Evolutionary conservation across 2,329 filamentous ascomycete genomes (phyloP).

Genomic region (Berkeleyomyces rouxiae): DNA sequence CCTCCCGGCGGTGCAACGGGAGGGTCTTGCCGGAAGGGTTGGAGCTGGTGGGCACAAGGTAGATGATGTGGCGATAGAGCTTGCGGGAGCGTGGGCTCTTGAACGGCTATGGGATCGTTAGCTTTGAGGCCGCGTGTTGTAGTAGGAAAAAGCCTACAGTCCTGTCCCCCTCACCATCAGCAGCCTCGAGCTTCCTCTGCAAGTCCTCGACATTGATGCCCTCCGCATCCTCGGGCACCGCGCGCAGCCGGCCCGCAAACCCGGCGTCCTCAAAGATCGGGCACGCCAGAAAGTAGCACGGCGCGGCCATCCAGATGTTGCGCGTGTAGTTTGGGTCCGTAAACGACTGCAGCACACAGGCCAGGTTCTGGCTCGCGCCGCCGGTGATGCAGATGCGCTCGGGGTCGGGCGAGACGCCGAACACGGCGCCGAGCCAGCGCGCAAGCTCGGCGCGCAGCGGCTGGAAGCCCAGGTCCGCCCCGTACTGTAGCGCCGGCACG

Average conservation of each 20-base stretch:
- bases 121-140: neutral
- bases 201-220: conserved; percentile 50
- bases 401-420: conserved; percentile 21
- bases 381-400: conserved; percentile 65
- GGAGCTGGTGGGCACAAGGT: conserved; percentile 72
- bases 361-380: conserved; percentile 70
- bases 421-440: conserved; percentile 40
- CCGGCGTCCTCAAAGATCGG: conserved; percentile 73
- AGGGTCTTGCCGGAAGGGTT: conserved; percentile 81
- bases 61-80: conserved; percentile 74
- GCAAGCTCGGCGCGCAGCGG: conserved; percentile 54
- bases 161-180: conserved; percentile 16
- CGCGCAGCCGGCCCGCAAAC: conserved; percentile 48
- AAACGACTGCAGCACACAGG: conserved; percentile 60
- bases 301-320: conserved; percentile 64
- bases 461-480: conserved; percentile 56
- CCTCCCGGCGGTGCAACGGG: conserved; percentile 47
- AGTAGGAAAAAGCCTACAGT: neutral
- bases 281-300: conserved; percentile 71
- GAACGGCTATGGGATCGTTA: conserved; percentile 23
- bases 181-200: conserved; percentile 18
- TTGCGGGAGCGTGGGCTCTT: conserved; percentile 48
- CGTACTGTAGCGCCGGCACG: conserved; percentile 57
- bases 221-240: conserved; percentile 60
- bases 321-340: conserved; percentile 62